Percentiles rank a stretch among this genome's conserved stretches.
Evolutionary conservation across 192 early-diverging fungal species (phyloP).

Genomic region (Geranomyces michiganensis): DNA sequence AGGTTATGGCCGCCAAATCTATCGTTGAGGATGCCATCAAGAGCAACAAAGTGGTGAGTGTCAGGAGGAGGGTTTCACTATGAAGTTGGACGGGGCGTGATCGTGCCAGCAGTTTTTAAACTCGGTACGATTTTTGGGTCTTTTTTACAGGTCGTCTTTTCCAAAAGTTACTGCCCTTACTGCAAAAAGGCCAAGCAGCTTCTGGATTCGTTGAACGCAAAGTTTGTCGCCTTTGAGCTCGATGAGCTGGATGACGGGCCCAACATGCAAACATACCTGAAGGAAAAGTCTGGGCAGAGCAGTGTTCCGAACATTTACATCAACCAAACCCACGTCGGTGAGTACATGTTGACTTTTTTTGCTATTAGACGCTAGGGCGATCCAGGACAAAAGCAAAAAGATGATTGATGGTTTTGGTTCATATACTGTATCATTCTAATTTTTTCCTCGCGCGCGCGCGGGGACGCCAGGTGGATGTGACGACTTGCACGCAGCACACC

Average conservation of each 20-base stretch:
- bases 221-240: conserved; percentile 42
- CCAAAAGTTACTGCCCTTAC: conserved; percentile 61
- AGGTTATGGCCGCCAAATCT: conserved; percentile 30
- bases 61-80: too few relatives aligned
- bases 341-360: not conserved
- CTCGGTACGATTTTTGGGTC: too few relatives aligned
- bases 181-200: conserved; percentile 57
- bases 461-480: conserved; percentile 49
- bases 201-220: conserved; percentile 37
- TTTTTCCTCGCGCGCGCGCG: too few relatives aligned
- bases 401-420: too few relatives aligned
- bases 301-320: conserved; percentile 60
- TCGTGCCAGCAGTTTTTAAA: too few relatives aligned
- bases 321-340: conserved; percentile 43
- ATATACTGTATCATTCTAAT: not conserved
- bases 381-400: too few relatives aligned
- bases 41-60: conserved; percentile 34
- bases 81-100: too few relatives aligned
- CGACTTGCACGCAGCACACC: conserved; percentile 38
- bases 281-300: conserved; percentile 43
- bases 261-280: conserved; percentile 45
- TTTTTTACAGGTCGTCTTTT: conserved; percentile 62
- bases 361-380: too few relatives aligned
- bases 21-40: conserved; percentile 35
- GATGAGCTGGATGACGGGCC: conserved; percentile 40